A percentile compares a stretch with the other conserved stretches of the same genome.
phyloP scores from a whole-genome alignment of 805 yeast species.

The Maudiozyma pseudohumilis region DNA sequence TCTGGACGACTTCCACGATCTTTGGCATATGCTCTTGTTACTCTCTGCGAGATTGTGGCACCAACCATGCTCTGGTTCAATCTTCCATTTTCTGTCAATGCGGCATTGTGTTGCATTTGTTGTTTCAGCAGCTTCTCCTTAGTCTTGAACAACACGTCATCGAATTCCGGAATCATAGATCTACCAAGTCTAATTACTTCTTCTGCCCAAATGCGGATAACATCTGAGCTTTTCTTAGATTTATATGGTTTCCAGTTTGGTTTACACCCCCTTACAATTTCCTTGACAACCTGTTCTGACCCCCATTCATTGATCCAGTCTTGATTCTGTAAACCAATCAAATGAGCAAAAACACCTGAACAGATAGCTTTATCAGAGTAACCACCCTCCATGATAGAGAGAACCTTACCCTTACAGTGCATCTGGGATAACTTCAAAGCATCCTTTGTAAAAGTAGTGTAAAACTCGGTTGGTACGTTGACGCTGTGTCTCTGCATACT shows the following conservation, averaged over 20 bases:
- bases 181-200: conserved; percentile 55
- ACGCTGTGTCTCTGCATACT: conserved; percentile 80
- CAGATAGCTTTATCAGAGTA: conserved; percentile 73
- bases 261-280: conserved; percentile 58
- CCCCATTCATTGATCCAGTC: conserved; percentile 62
- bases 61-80: background rate
- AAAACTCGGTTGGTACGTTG: conserved; percentile 73
- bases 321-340: conserved; percentile 54
- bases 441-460: conserved; percentile 61
- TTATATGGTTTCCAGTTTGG: conserved; percentile 53
- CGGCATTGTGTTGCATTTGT: background rate
- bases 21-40: conserved; percentile 17
- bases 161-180: conserved; percentile 45
- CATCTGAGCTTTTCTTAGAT: conserved; percentile 38
- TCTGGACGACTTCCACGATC: background rate
- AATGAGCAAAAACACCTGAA: conserved; percentile 71
- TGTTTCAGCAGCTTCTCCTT: conserved; percentile 3
- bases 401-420: conserved; percentile 48
- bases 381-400: conserved; percentile 77
- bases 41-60: conserved; percentile 15
- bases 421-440: conserved; percentile 58
- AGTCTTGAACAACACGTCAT: conserved; percentile 17
- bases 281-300: conserved; percentile 48
- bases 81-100: background rate
- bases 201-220: conserved; percentile 51